Evolutionary conservation across 2,329 filamentous ascomycete species (phyloP).

Genomic region (Cladobotryum mycophilum): DNA sequence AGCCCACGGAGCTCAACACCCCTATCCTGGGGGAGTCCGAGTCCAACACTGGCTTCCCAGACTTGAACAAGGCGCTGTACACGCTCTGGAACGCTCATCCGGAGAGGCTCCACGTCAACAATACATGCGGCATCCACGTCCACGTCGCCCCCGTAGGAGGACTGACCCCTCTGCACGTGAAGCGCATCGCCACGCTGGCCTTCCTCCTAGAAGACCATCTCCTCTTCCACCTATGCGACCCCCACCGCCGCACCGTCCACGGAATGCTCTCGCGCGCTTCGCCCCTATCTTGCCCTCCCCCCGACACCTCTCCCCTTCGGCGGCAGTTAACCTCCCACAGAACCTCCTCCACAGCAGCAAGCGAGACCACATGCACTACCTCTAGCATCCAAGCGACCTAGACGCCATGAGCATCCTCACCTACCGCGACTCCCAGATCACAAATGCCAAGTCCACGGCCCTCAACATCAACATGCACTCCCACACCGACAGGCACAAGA

Average conservation of each 20-base stretch:
- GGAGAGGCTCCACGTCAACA: conserved; percentile 1
- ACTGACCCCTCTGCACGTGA: conserved; percentile 62
- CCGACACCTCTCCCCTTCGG: not conserved
- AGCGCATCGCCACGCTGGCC: conserved; percentile 71
- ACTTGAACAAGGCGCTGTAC: conserved; percentile 8
- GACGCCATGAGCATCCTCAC: not conserved
- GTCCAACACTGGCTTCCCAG: conserved; percentile 4
- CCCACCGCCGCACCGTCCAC: not conserved
- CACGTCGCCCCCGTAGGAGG: conserved; percentile 10
- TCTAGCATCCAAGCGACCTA: not conserved
- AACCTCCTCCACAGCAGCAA: conserved; percentile 1
- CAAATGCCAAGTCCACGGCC: not conserved
- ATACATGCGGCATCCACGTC: conserved; percentile 14
- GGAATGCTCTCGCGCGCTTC: not conserved
- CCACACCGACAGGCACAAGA: conserved; percentile 1
- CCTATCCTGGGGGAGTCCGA: conserved; percentile 13
- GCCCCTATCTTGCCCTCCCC: not conserved
- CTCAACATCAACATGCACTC: not conserved
- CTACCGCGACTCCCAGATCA: not conserved
- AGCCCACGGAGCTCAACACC: conserved; percentile 11
- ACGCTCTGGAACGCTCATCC: not conserved
- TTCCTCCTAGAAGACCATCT: conserved; percentile 12
- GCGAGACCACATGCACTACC: not conserved
- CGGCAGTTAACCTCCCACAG: conserved; percentile 1
- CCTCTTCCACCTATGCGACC: conserved; percentile 10